Evolutionary conservation across 306 rosid species (phyloP), one percentile per base, ranked within the genome.

Genomic region (Glycyrrhiza uralensis): DNA sequence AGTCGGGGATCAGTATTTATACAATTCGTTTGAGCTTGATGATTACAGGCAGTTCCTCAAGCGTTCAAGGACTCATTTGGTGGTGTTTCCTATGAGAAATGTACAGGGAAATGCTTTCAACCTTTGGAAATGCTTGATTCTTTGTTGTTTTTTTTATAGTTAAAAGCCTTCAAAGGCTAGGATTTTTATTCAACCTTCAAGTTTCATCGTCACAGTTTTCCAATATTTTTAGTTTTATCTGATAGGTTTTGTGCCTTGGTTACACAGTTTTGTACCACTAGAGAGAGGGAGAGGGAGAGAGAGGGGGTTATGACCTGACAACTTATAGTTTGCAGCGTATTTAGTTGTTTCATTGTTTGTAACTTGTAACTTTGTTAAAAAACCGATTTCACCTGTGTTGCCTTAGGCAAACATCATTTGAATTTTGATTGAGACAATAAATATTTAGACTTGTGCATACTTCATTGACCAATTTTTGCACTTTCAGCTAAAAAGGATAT

Each of bases 21-120:
- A 69, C 71, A 74, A 82, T 85, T 77, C 83, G 55, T 74, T 72
- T 80, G 81, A 81, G 80, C 86, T 89, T 76, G 88, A 77, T 80
- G 81, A 46, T 72, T 76, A 45, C 56, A 57, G 64, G 74, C 80
- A 56, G 77, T 75, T 72, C 79, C 70, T 75, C 73, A 26, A 36
- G 77, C 62, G 72, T 79, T 76, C 71, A 60, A 69, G 70, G 64
- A 72, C 54, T 52, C 78, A 78, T 66, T 61, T 58, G 82, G 38
- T 54, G 78, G 76, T 57, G 75, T 79, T 72, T 51, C 76, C 77
- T 72, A 78, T 74, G 66, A 77, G 72, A 77, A 82, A 79, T 91
- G 97, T 95, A 89, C 95, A 91, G 96, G 70, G 87, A 81, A 82
- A 79, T 77, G 86, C 73, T 72, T 84, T 79, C 85, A 66, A 75